Conservation (phyloP, 495 filamentous ascomycete genomes). For the Melanomma pulvis-pyrius region DNA sequence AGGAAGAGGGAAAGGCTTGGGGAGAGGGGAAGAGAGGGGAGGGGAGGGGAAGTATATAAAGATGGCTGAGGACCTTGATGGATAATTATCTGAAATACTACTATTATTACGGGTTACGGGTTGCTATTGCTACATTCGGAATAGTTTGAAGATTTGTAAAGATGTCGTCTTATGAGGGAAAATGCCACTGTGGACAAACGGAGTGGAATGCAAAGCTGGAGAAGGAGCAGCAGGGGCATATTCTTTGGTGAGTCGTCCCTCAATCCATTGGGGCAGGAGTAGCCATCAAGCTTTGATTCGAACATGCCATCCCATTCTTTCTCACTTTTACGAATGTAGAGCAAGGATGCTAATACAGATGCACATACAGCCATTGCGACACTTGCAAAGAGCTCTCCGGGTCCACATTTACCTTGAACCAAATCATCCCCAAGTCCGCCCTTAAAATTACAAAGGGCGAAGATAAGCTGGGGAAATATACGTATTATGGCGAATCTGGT, state of each 20-base stretch:
- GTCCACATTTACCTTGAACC: constrained; percentile 54
- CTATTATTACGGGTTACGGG: neutral
- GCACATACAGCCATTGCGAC: constrained; percentile 52
- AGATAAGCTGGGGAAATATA: constrained; percentile 48
- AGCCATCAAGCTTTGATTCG: no score
- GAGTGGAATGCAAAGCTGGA: constrained; percentile 51
- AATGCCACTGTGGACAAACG: constrained; percentile 56
- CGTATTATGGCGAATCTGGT: constrained; percentile 57
- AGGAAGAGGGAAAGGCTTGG: neutral
- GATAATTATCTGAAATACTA: constrained; percentile 1
- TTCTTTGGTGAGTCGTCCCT: constrained; percentile 49
- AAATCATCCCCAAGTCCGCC: constrained; percentile 51
- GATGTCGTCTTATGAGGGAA: constrained; percentile 50
- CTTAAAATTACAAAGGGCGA: constrained; percentile 55
- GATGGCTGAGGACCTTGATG: constrained; percentile 28
- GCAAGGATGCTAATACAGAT: neutral
- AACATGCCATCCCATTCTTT: neutral
- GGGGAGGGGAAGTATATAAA: constrained; percentile 6
- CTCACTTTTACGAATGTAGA: no score
- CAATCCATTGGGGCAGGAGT: no score
- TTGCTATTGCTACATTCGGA: constrained; percentile 5
- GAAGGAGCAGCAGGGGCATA: constrained; percentile 47
- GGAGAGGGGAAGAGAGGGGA: neutral
- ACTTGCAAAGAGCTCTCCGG: constrained; percentile 56
- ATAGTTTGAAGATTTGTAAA: constrained; percentile 1